phyloP scores from a whole-genome alignment of 2,329 filamentous ascomycete genomes.

The Aureobasidium sp. region DNA sequence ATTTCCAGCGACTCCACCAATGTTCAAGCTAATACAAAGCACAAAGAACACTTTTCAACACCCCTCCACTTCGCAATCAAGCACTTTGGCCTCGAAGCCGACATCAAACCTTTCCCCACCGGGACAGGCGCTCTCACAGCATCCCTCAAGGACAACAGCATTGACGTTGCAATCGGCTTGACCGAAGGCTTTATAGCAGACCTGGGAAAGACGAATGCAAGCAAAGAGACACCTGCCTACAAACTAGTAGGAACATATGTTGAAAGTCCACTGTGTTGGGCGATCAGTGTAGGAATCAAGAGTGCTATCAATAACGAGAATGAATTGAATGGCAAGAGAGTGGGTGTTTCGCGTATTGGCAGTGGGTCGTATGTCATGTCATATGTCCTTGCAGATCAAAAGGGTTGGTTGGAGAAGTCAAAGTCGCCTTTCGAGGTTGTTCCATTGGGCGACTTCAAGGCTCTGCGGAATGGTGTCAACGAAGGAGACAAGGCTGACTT shows the following conservation, averaged over 20 bases:
- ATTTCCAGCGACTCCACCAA: background rate
- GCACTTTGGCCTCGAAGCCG: conserved; percentile 66
- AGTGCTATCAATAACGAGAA: conserved; percentile 70
- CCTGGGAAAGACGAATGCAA: conserved; percentile 66
- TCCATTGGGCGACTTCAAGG: conserved; percentile 77
- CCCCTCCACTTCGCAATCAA: conserved; percentile 91
- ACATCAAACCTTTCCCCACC: conserved; percentile 85
- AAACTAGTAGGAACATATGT: conserved; percentile 94
- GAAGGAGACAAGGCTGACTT: conserved; percentile 76
- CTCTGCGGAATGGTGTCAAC: conserved; percentile 78
- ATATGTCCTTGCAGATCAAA: conserved; percentile 90
- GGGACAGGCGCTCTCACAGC: conserved; percentile 98
- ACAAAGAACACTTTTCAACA: conserved; percentile 88
- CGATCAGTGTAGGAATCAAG: conserved; percentile 85
- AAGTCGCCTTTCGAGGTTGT: conserved; percentile 71
- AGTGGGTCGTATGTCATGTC: conserved; percentile 96
- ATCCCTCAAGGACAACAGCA: conserved; percentile 69
- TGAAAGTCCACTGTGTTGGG: conserved; percentile 93
- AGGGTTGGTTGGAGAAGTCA: conserved; percentile 72
- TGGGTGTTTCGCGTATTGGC: conserved; percentile 90
- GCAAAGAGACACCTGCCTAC: conserved; percentile 65
- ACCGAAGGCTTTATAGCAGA: conserved; percentile 99
- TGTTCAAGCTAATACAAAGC: background rate
- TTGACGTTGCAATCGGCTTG: conserved; percentile 90
- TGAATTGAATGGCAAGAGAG: conserved; percentile 76